A percentile compares a stretch with the other conserved stretches of the same genome.
phyloP scores from a whole-genome alignment of 768 basidiomycete genomes.

The Lactifluus hygrophoroides region DNA sequence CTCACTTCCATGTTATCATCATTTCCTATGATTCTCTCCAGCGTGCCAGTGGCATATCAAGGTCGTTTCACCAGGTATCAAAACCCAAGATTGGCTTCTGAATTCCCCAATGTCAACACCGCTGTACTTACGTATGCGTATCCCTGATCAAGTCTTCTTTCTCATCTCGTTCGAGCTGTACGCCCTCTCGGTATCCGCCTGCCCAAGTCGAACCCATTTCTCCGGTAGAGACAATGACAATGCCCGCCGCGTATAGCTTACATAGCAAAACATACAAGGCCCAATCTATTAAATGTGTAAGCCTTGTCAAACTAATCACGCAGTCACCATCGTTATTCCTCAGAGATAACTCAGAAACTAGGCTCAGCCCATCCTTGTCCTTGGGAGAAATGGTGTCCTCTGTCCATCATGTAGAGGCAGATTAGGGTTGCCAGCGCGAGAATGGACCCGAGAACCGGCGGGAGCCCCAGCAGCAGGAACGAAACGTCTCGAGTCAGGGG shows the following conservation, averaged over 20 bases:
- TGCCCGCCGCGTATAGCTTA: neutral
- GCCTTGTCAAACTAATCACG: neutral
- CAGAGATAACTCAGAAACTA: neutral
- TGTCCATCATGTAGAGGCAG: conserved; percentile 28
- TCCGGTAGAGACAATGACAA: too few species aligned
- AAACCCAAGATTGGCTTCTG: too few species aligned
- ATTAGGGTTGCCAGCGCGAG: conserved; percentile 18
- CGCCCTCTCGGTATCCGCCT: too few species aligned
- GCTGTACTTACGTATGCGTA: too few species aligned
- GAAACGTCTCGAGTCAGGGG: conserved; percentile 18
- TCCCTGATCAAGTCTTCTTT: too few species aligned
- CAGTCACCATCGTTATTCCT: neutral
- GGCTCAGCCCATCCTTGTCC: conserved; percentile 22
- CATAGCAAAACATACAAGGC: neutral
- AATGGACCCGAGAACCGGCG: conserved; percentile 9
- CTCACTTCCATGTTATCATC: too few species aligned
- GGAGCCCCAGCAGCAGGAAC: conserved; percentile 6
- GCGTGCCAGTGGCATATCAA: too few species aligned
- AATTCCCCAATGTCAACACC: too few species aligned
- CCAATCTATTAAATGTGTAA: neutral
- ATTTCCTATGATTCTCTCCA: too few species aligned
- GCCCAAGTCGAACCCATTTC: too few species aligned
- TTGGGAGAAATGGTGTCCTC: conserved; percentile 45
- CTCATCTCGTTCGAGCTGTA: too few species aligned
- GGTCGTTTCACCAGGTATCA: too few species aligned